Evolutionary conservation across 176 grass and related monocot species (phyloP), one percentile per base, ranked within the genome.

Genomic region (Tillandsia leiboldiana): DNA sequence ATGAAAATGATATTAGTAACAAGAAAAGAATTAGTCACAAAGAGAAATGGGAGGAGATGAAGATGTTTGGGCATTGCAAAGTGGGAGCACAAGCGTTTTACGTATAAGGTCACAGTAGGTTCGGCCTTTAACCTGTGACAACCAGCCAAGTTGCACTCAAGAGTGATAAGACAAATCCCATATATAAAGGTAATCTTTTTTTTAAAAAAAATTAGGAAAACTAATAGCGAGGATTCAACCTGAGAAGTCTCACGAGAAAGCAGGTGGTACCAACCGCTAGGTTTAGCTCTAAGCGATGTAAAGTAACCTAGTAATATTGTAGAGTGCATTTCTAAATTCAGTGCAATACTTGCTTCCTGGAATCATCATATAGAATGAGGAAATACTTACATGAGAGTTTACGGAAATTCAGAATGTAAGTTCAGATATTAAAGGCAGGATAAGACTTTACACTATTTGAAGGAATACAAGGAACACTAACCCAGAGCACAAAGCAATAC

Each of bases 401-500:
- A 56, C 0, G 1, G 4, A 14, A 13, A 59, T 17, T 17, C 54
- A 8, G 14, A 18, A 18, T 66, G 8, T 9, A 10, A 66, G 33
- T 12, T 66, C 2, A 29, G 11, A 66, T 66, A 66, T 29, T 27
- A 66, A 29, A 59, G 54, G 54, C 54, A 59, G 54, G 10, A 29
- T 66, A 29, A 7, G 42, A 15, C 11, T 1, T 47, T 12, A 29
- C 24, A 66, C 13, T 33, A 11, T 66, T 66, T 13, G 42, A 66
- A 70, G 22, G 73, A 75, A 51, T 12, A 24, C 57, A 69, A 68
- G 66, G 17, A 83, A 69, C 64, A 81, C 87, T 50, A 68, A 91
- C 91, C 91, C 91, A 67, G 82, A 96, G 66, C 80, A 86, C 54
- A 96, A 87, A 82, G 91, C 91, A 75, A 82, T 71, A 66, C 74